Evolutionary conservation across 345 rosid species (phyloP).

Genomic region (Salix udensis): DNA sequence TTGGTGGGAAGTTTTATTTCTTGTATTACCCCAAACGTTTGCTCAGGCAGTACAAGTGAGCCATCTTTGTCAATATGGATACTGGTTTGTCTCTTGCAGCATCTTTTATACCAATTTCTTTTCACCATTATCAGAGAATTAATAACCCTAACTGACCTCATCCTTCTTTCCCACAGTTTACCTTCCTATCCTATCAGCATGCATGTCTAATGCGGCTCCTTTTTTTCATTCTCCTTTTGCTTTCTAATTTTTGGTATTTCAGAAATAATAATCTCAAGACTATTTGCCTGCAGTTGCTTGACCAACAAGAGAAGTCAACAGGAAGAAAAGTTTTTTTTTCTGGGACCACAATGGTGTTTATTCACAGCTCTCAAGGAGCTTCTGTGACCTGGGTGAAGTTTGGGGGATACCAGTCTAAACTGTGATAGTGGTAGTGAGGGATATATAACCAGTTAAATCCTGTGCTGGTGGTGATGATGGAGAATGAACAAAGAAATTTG

Average conservation of each 20-base stretch:
- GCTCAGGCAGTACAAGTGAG: neutral
- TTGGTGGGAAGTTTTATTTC: neutral
- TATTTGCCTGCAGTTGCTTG: slow-evolving; percentile 39
- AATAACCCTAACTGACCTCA: neutral
- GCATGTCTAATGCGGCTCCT: neutral
- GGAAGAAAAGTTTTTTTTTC: slow-evolving; percentile 2
- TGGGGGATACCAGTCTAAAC: slow-evolving; percentile 11
- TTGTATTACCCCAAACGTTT: neutral
- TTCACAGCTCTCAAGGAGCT: slow-evolving; percentile 20
- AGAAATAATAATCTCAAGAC: slow-evolving; percentile 7
- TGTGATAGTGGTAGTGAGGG: neutral
- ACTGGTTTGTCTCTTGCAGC: neutral
- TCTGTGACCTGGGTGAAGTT: neutral
- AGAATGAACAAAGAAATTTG: slow-evolving; percentile 12
- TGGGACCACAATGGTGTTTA: slow-evolving; percentile 1
- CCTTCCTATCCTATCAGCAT: neutral
- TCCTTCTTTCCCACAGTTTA: neutral
- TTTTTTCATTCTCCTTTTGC: neutral
- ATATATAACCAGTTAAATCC: slow-evolving; percentile 8
- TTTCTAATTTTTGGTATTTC: neutral
- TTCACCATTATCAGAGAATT: neutral
- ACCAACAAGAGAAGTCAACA: slow-evolving; percentile 10
- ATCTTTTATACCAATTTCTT: neutral
- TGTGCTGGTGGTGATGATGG: slow-evolving; percentile 12
- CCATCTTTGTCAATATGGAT: neutral